These are phyloP conservation scores for Pugionium cornutum DNA, from an alignment of 345 rosid genomes.

Conservation along the genomic window DNA sequence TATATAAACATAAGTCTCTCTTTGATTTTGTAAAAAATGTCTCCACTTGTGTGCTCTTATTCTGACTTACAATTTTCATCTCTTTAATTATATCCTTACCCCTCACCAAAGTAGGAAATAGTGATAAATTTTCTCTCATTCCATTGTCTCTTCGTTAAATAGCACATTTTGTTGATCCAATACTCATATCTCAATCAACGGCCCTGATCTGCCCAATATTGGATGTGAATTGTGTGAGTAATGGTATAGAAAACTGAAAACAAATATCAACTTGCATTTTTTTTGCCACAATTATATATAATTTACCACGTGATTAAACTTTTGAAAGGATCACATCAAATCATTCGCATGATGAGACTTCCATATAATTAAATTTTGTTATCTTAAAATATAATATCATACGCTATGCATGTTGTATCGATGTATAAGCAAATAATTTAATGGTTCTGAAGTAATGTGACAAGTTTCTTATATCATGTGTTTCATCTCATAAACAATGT, in stretches of 20 bases:
- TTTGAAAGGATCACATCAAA: conserved; percentile 24
- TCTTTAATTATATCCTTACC: conserved; percentile 23
- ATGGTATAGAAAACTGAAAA: background rate
- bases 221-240: no score
- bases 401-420: no score
- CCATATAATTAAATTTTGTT: background rate
- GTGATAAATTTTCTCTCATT: no score
- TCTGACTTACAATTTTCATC: conserved; percentile 35
- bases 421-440: no score
- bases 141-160: no score
- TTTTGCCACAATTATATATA: background rate
- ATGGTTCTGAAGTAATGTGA: no score
- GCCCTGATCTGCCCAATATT: background rate
- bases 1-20: conserved; percentile 28
- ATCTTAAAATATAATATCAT: no score
- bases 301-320: conserved; percentile 23
- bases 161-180: no score
- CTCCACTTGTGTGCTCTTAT: conserved; percentile 43
- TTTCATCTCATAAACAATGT: no score
- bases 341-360: conserved; percentile 28
- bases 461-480: no score
- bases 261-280: conserved; percentile 4
- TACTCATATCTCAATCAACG: no score
- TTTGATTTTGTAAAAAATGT: conserved; percentile 40
- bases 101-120: conserved; percentile 26